Conservation (phyloP, 768 basidiomycete species). For the Exidia glandulosa region DNA sequence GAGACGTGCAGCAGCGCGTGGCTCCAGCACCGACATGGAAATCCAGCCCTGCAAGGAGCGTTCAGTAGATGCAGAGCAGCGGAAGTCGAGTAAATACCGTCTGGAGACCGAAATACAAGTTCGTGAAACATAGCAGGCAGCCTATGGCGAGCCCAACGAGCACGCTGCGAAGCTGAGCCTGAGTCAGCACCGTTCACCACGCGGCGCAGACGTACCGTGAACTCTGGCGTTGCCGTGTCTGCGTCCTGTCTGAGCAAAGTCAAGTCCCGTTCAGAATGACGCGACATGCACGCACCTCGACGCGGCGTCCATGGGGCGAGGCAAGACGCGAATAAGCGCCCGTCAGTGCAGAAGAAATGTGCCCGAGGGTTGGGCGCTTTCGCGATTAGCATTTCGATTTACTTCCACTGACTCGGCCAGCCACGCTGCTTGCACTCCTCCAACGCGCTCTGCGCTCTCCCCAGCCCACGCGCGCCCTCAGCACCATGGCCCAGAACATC, state of each 20-base stretch:
- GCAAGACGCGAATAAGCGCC: background rate
- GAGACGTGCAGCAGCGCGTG: background rate
- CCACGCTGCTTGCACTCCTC: background rate
- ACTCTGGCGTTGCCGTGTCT: slow-evolving; percentile 1
- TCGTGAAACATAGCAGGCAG: slow-evolving; percentile 83
- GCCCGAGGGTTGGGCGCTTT: too few relatives aligned
- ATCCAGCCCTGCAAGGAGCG: too few relatives aligned
- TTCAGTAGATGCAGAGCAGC: too few relatives aligned
- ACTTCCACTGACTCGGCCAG: background rate
- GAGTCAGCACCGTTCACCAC: too few relatives aligned
- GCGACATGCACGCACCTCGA: background rate
- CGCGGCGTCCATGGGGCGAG: background rate
- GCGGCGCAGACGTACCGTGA: background rate
- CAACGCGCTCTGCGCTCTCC: background rate
- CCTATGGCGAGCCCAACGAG: slow-evolving; percentile 73
- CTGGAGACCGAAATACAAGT: slow-evolving; percentile 78
- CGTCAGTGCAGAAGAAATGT: background rate
- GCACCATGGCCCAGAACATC: slow-evolving; percentile 25
- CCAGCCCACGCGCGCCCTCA: background rate
- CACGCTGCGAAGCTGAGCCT: slow-evolving; percentile 51
- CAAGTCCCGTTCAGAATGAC: background rate
- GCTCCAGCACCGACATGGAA: slow-evolving; percentile 47
- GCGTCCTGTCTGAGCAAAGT: background rate
- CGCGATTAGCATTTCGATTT: background rate
- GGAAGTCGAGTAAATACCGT: too few relatives aligned